phyloP scores from a whole-genome alignment of 768 basidiomycete genomes.

The Hypholoma fasciculare region DNA sequence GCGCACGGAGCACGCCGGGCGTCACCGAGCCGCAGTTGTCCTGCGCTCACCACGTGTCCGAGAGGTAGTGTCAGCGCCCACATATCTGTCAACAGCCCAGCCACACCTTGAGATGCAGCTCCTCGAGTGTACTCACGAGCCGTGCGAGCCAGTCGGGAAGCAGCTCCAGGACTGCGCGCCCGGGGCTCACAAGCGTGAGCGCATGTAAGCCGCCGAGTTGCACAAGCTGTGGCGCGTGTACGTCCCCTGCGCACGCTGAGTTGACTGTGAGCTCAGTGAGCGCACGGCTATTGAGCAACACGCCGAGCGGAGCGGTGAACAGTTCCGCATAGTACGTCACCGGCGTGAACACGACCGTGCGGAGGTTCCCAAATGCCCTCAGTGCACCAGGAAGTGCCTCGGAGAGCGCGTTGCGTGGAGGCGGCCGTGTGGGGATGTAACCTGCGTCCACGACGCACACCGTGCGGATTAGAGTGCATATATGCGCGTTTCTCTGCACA shows the following conservation, averaged over 20 bases:
- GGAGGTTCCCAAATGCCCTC: slow-evolving; percentile 31
- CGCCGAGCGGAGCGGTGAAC: slow-evolving; percentile 23
- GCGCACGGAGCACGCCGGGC: slow-evolving; percentile 52
- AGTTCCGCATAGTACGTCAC: slow-evolving; percentile 31
- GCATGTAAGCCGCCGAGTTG: slow-evolving; percentile 28
- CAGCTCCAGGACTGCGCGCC: slow-evolving; percentile 38
- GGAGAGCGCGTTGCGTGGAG: slow-evolving; percentile 29
- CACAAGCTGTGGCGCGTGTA: slow-evolving; percentile 27
- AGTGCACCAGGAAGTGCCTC: slow-evolving; percentile 28
- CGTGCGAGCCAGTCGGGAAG: slow-evolving; percentile 45
- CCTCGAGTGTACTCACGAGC: slow-evolving; percentile 22
- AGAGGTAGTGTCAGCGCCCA: neutral
- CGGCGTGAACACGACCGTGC: slow-evolving; percentile 33
- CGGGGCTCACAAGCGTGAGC: slow-evolving; percentile 36
- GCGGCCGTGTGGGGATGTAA: slow-evolving; percentile 26
- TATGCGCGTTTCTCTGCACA: too few relatives aligned
- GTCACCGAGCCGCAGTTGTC: slow-evolving; percentile 65
- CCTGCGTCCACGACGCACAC: slow-evolving; percentile 9
- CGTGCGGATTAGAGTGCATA: too few relatives aligned
- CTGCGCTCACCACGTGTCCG: slow-evolving; percentile 24
- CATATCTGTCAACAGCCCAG: neutral
- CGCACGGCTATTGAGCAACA: slow-evolving; percentile 19
- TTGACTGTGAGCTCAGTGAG: slow-evolving; percentile 35
- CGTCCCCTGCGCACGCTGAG: slow-evolving; percentile 32
- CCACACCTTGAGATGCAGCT: slow-evolving; percentile 19